Base-by-base conservation (phyloP, 768 basidiomycete genomes). In the Mycena rosella region DNA sequence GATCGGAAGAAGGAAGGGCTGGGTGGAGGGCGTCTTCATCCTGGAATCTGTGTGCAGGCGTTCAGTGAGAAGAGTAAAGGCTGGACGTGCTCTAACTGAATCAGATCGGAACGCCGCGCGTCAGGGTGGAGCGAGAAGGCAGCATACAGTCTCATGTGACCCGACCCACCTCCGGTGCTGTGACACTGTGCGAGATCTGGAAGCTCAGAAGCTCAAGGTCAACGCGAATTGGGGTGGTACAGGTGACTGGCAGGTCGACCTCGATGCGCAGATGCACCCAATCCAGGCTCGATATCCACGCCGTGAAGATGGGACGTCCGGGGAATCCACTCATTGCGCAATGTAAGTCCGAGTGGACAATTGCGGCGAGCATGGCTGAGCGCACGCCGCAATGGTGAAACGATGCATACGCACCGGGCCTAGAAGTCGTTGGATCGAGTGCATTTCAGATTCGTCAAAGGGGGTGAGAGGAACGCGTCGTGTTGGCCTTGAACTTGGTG, bases 61-160 rank as follows among this genome's bases (percentile, higher is more conserved):
- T 38, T 38, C 38, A 38, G 32, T 13, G 15, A 38, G 38, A 38
- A 38, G 38, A 38, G 38, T 38, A 38, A 38, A 38, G 14, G 38
- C 15, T 38, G 38, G 38, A 38, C 14, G 38, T 38, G 38, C 38
- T 38, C 8, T 38, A 38, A 11, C 8, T 38, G 38, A 38, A 38
- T 38, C 38, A 38, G 38, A 38, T 59, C 29, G 17, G 57, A 48
- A 22, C 34, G 48, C n/a, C 59, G 59, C 36, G 47, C 58, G 47
- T 49, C 45, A 60, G 29, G 34, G 58, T 49, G 34, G 58, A 60
- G 58, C 47, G 47, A 36, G 58, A 60, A 60, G 56, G 56, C 24
- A 55, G 38, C 38, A 40, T 55, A 55, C 54, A 55, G 42, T 58
- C 42, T 58, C 56, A 58, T 45, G 56, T 27, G 56, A 58, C 42